A percentile compares a stretch with the other conserved stretches of the same genome.
These are phyloP conservation scores for Debaryomyces robertsiae DNA, from an alignment of 1,139 yeast genomes.

Conservation along the genomic window DNA sequence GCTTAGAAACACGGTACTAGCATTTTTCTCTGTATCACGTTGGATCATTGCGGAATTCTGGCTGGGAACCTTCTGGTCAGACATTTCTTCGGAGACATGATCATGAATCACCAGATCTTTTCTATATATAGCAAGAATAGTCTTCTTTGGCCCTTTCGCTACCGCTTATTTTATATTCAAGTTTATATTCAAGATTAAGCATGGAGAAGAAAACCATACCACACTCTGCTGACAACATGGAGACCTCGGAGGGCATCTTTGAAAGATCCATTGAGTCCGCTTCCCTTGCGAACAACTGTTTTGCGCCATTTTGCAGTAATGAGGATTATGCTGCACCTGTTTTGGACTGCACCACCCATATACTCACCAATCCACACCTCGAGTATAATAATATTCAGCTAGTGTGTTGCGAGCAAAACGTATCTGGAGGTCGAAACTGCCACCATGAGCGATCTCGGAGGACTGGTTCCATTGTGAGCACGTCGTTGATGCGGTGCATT, in stretches of 20 bases:
- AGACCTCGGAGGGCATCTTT: conserved; percentile 13
- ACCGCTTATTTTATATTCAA: too few species aligned
- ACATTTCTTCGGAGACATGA: conserved; percentile 4
- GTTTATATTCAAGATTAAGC: too few species aligned
- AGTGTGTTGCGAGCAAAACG: conserved; percentile 21
- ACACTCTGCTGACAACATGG: background rate
- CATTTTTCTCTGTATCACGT: too few species aligned
- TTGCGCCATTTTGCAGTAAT: conserved; percentile 25
- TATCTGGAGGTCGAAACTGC: too few species aligned
- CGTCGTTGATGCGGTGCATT: conserved; percentile 22
- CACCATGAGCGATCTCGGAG: conserved; percentile 11
- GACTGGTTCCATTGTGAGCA: conserved; percentile 25
- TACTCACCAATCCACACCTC: conserved; percentile 27
- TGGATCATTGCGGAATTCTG: too few species aligned
- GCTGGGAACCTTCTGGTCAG: too few species aligned
- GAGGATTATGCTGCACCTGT: conserved; percentile 31
- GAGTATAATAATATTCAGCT: conserved; percentile 25
- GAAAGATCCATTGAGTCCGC: conserved; percentile 11
- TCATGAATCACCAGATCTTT: conserved; percentile 7
- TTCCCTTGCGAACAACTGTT: conserved; percentile 6
- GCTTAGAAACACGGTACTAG: too few species aligned
- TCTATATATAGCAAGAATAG: conserved; percentile 5
- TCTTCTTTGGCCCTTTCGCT: too few species aligned
- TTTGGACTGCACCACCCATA: conserved; percentile 29
- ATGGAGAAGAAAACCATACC: too few species aligned